Base-by-base conservation (phyloP, 2,329 filamentous ascomycete genomes). In the Penicillium sp. region DNA sequence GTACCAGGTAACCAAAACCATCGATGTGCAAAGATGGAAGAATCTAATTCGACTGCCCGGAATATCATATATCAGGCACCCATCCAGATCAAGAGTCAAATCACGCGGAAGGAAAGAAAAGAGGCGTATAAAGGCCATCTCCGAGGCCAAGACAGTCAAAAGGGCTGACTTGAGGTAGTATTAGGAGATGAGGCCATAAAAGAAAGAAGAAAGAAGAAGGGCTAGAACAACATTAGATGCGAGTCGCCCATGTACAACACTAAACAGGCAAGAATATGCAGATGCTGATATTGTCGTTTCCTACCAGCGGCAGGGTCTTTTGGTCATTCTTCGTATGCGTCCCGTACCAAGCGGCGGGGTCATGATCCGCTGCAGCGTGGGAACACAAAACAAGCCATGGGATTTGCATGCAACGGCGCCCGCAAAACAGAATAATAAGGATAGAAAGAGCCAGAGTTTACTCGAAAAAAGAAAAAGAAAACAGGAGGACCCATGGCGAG, bases 271-370 rank as follows among this genome's bases (percentile, higher is more conserved):
- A 63, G 48, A 63, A 66, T 65, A 73, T 73, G 70, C 69, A 72
- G 73, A 69, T 73, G 70, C 71, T 68, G 63, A 67, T 67, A 65
- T 71, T 66, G 70, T 73, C 70, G 70, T 73, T 68, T 71, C 68
- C 68, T 68, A 64, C 64, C 63, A 56, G 56, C 58, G 59, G 68
- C 54, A 67, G 65, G 63, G 69, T 65, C 68, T 71, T 71, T 67
- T 58, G 61, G 67, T 73, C 68, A 69, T 73, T 68, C 70, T 68
- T 73, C 71, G 66, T 73, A 67, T 68, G 69, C 66, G 64, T 70
- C 63, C 67, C 52, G 19, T 62, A 64, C 66, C 61, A 66, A 60
- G 55, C 61, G 57, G 55, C 57, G 57, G 60, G 63, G 58, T 64
- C 67, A 63, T 68, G 63, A 61, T 68, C 64, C 70, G 63, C 58